Base-by-base conservation (phyloP, 164 flowering plant species). In the Platanus orientalis region DNA sequence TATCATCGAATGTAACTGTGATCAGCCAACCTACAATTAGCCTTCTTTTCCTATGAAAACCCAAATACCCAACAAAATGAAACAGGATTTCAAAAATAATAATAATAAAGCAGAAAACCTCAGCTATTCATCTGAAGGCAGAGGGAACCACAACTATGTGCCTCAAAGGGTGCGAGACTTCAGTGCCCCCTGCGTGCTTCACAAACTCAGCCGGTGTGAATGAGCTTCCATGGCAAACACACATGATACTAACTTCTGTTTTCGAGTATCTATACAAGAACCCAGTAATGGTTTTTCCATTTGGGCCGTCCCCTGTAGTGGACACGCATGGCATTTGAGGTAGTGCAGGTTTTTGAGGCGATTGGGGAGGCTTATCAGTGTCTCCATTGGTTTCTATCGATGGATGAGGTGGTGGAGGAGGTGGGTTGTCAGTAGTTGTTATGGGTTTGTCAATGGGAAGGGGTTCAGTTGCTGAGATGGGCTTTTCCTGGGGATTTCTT, bases 151-250 rank as follows among this genome's bases (percentile, higher is more conserved):
- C 79, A 6, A 78, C 73, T 28, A 89, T 85, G 50, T 83, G 85
- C 62, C 68, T 75, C 53, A 87, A 28, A 4, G 96, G 92, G 29
- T 87, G 72, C 0, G 83, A 55, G 4, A 82, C 58, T 40, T 82
- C 87, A 0, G 70, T 65, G 21, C 87, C 85, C 3, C 96, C 92
- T 0, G 92, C 90, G 66, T 87, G 93, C 75, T 77, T 69, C 56
- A 89, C 84, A 47, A 89, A 89, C 75, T 78, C 87, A 1, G 87
- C 83, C 0, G 96, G 96, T 1, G 88, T 74, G 65, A 89, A 83
- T 3, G 80, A 82, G 53, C 56, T 72, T 39, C 96, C 96, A 70
- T 89, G 96, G 76, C 96, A 89, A 9, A 85, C 88, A 57, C 96
- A 89, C 20, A 87, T 57, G 7, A 87, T 87, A 72, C 79, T 77